Evolutionary conservation across 139 green algal genomes (phyloP).

Genomic region (Auxenochlorella pyrenoidosa): DNA sequence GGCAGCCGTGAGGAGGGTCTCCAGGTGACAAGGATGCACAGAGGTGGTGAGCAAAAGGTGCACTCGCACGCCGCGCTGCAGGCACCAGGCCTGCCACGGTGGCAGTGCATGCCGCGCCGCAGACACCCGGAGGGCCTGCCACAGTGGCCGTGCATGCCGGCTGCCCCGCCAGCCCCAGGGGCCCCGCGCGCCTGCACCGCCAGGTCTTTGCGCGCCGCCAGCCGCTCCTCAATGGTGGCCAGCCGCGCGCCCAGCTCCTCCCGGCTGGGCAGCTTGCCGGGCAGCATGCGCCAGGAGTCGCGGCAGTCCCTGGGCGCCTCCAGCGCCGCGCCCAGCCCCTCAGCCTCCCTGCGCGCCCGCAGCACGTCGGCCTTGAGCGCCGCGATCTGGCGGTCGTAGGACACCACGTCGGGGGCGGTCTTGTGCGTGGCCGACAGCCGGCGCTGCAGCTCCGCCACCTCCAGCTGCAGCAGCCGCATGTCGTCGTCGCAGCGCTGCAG

Average conservation of each 20-base stretch:
- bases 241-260: constrained; percentile 82
- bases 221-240: constrained; percentile 75
- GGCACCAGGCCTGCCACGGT: no score
- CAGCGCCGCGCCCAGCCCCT: constrained; percentile 67
- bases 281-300: constrained; percentile 70
- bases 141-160: neutral
- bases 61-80: no score
- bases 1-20: no score
- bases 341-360: constrained; percentile 57
- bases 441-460: constrained; percentile 69
- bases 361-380: constrained; percentile 32
- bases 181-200: constrained; percentile 38
- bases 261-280: constrained; percentile 78
- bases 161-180: neutral
- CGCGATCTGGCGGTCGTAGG: constrained; percentile 35
- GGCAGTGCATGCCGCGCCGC: no score
- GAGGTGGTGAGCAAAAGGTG: no score
- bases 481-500: constrained; percentile 74
- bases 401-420: constrained; percentile 27
- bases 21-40: no score
- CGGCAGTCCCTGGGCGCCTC: constrained; percentile 77
- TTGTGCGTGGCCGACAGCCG: constrained; percentile 62
- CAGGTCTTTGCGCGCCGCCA: constrained; percentile 78
- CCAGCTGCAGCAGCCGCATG: constrained; percentile 66
- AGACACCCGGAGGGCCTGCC: no score